Evolutionary conservation across 805 yeast species (phyloP).

Genomic region (Pichia paraexigua): DNA sequence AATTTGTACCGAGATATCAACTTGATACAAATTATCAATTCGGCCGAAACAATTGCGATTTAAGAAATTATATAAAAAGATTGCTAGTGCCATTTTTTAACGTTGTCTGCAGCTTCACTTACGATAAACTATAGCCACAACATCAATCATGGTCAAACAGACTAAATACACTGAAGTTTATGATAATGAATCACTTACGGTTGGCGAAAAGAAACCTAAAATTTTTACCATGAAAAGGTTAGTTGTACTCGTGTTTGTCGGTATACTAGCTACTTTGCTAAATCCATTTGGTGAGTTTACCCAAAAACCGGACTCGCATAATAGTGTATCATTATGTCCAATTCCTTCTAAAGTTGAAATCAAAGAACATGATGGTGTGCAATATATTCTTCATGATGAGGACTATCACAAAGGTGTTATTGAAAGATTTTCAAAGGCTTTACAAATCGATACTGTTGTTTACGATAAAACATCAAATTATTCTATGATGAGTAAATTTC

Average conservation of each 20-base stretch:
- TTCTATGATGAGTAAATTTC: conserved; percentile 18
- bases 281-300: neutral
- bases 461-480: conserved; percentile 18
- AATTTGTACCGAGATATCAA: too few relatives aligned
- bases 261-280: neutral
- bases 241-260: conserved; percentile 1
- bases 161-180: neutral
- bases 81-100: neutral
- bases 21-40: neutral
- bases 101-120: too few relatives aligned
- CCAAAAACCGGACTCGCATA: neutral
- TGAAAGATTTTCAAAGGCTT: conserved; percentile 38
- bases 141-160: neutral
- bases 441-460: conserved; percentile 45
- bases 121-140: too few relatives aligned
- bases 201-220: neutral
- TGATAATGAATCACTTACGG: neutral
- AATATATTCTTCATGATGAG: conserved; percentile 28
- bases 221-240: conserved; percentile 1
- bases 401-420: conserved; percentile 31
- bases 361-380: conserved; percentile 10
- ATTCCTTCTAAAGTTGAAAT: conserved; percentile 18
- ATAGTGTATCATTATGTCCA: conserved; percentile 16
- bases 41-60: neutral
- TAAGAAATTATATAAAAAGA: neutral